Conservation (phyloP, 2,329 filamentous ascomycete species). For the Fusarium sulawesiense region DNA sequence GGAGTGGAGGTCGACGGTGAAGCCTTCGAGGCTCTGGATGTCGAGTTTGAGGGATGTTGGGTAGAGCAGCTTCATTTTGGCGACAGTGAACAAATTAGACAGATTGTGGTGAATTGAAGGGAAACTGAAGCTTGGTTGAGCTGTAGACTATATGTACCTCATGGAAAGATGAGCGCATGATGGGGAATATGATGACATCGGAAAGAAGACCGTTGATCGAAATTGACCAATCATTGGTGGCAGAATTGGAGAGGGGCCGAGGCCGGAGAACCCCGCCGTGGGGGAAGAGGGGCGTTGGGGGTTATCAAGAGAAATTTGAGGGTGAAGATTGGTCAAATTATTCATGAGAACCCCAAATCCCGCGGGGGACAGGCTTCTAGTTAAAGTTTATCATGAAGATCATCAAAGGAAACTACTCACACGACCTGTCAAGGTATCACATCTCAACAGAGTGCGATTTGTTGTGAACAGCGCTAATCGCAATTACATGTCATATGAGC, state of each 20-base stretch:
- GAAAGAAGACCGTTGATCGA: conserved; percentile 38
- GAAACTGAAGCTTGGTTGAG: neutral
- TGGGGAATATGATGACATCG: conserved; percentile 24
- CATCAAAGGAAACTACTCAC: neutral
- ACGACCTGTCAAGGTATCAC: no score
- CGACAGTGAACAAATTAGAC: neutral
- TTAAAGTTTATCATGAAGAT: neutral
- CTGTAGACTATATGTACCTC: conserved; percentile 39
- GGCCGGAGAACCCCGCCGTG: conserved; percentile 36
- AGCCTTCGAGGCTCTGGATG: conserved; percentile 66
- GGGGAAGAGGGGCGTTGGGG: conserved; percentile 31
- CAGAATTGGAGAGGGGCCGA: neutral
- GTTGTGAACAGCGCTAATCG: no score
- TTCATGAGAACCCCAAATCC: conserved; percentile 24
- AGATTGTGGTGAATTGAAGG: neutral
- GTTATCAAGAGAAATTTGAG: neutral
- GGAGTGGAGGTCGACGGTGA: conserved; percentile 65
- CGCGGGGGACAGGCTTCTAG: conserved; percentile 8
- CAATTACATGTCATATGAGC: no score
- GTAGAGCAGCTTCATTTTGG: conserved; percentile 72
- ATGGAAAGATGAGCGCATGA: conserved; percentile 30
- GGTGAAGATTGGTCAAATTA: neutral
- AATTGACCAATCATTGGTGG: neutral
- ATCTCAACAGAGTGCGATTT: no score
- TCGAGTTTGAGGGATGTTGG: conserved; percentile 71